Evolutionary conservation across 106 monocot species (phyloP).

Genomic region (Amphibolis antarctica): DNA sequence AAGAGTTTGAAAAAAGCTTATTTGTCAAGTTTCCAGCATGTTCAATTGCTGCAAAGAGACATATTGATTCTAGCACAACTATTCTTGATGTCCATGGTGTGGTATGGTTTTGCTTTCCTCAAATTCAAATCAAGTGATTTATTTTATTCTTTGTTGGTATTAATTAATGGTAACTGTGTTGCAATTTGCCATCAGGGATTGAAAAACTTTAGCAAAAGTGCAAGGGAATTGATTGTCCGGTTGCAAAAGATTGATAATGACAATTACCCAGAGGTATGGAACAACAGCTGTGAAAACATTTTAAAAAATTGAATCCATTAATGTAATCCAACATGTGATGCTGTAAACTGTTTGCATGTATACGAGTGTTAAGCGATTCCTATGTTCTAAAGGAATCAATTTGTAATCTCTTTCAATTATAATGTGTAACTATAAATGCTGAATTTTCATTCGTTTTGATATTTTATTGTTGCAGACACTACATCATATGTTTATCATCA

Average conservation of each 20-base stretch:
- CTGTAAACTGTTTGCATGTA: too few species aligned
- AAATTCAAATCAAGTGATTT: not conserved
- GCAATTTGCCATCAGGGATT: slow-evolving; percentile 32
- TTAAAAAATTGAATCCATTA: too few species aligned
- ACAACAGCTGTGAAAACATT: too few species aligned
- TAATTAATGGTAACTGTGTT: not conserved
- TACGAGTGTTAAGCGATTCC: too few species aligned
- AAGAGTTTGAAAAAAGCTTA: slow-evolving; percentile 64
- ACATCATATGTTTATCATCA: slow-evolving; percentile 56
- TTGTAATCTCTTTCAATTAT: too few species aligned
- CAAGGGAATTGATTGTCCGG: slow-evolving; percentile 59
- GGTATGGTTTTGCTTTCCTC: slow-evolving; percentile 29
- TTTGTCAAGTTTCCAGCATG: slow-evolving; percentile 61
- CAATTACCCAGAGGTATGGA: slow-evolving; percentile 76
- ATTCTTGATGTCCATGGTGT: slow-evolving; percentile 82
- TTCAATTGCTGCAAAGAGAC: slow-evolving; percentile 70
- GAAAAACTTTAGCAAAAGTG: slow-evolving; percentile 73
- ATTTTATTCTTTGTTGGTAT: not conserved
- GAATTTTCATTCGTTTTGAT: not conserved
- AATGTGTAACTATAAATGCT: too few species aligned
- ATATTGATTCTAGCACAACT: slow-evolving; percentile 73
- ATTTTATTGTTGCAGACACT: slow-evolving; percentile 28
- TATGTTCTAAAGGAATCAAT: too few species aligned
- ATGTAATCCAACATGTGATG: too few species aligned
- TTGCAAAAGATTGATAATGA: slow-evolving; percentile 76